Conservation (phyloP, 257 asterid genomes). For the Nicotiana tomentosiformis region DNA sequence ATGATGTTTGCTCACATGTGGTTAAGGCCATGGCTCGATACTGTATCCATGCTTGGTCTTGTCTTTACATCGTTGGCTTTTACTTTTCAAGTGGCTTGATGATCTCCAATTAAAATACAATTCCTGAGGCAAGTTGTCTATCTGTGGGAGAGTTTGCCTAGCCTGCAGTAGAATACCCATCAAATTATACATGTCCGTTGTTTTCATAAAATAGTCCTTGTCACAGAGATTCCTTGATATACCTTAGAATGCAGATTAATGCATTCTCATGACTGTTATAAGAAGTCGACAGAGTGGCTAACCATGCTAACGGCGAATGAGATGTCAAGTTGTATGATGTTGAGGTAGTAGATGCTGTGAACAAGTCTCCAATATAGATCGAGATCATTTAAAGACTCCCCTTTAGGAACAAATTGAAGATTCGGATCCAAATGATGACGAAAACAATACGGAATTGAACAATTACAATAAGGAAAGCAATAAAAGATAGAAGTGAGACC, state of each 20-base stretch:
- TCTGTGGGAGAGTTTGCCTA: neutral
- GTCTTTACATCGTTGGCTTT: neutral
- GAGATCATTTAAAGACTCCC: neutral
- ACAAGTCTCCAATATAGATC: neutral
- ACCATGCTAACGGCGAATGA: neutral
- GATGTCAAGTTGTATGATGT: neutral
- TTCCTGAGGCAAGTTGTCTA: neutral
- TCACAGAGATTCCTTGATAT: neutral
- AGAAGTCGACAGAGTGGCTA: neutral
- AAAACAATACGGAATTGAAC: neutral
- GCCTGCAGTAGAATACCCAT: neutral
- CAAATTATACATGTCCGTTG: neutral
- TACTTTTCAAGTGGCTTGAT: neutral
- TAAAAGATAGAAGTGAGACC: neutral
- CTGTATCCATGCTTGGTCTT: neutral
- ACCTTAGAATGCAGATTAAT: neutral
- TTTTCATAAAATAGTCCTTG: neutral
- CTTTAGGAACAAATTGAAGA: neutral
- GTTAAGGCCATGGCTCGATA: neutral
- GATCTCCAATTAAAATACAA: neutral
- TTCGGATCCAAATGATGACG: neutral
- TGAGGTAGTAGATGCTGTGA: neutral
- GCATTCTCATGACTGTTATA: neutral
- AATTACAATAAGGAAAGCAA: neutral
- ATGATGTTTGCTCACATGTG: neutral